Base-by-base conservation (phyloP, 768 basidiomycete genomes). In the Lentinula boryana region DNA sequence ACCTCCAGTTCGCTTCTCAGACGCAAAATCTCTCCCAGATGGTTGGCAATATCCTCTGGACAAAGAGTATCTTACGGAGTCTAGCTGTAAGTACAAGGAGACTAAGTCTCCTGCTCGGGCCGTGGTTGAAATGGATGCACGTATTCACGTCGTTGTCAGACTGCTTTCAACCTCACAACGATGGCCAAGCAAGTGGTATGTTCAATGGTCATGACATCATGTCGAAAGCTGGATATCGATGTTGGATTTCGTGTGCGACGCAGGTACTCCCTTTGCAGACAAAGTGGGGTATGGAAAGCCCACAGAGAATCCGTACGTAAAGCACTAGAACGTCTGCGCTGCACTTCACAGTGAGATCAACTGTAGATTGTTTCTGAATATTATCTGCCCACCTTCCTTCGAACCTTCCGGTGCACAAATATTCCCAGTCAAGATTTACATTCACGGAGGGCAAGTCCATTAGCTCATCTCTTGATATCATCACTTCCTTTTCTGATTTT, bases 361-460 rank as follows among this genome's bases (percentile, higher is more conserved):
- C 10, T 56, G 8, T 36, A 88, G 88, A 1, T 70, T 88, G 13
- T 88, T 87, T 67, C 69, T 88, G 40, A 89, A 90, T 68, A 82
- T 89, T 50, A 80, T 82, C 36, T 71, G 76, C 31, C 90, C 86
- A 18, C 85, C 84, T 5, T 80, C 80, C 3, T 76, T 74, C 71
- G 21, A 56, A 40, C 55, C 55, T 15, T 75, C 78, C 51, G 67
- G 36, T 8, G 23, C 16, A 1, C 4, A 69, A 27, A 68, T 70
- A 13, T 83, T 86, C 62, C 85, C 88, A 1, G 88, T 91, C 58
- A 86, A 80, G 61, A 79, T 91, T 3, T 91, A 89, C 71, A 85
- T 91, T 33, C 89, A 92, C 60, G 89, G 89, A 69, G 88, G 88
- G 87, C 87, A 75, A 60, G 38, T 40, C 10, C 3, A 21, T 40